These are phyloP conservation scores for Orbilia ellipsospora DNA, from an alignment of 2,329 filamentous ascomycete genomes.

Conservation along the genomic window DNA sequence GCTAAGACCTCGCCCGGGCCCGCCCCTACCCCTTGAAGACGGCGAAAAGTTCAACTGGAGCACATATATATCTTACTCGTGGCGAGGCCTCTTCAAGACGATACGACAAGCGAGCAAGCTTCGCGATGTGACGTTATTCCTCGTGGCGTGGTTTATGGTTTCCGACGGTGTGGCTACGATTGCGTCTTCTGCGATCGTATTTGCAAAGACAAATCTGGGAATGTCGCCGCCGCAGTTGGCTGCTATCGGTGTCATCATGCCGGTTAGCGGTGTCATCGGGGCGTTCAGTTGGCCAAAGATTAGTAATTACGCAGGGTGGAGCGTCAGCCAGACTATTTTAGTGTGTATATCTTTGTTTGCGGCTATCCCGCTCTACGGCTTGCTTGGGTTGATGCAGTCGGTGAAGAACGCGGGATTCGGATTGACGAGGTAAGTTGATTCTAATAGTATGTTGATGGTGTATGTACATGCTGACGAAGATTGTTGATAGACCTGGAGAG, in stretches of 20 bases:
- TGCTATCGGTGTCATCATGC: slow-evolving; percentile 93
- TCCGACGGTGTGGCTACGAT: slow-evolving; percentile 95
- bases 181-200: slow-evolving; percentile 91
- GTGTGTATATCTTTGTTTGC: slow-evolving; percentile 93
- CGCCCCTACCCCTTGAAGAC: slow-evolving; percentile 70
- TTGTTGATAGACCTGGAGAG: slow-evolving; percentile 77
- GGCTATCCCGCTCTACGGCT: slow-evolving; percentile 88
- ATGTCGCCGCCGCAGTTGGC: slow-evolving; percentile 91
- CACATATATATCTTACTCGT: slow-evolving; percentile 82
- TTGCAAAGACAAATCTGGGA: slow-evolving; percentile 88
- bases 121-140: slow-evolving; percentile 79
- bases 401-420: slow-evolving; percentile 81
- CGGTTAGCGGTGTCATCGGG: slow-evolving; percentile 82
- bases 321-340: slow-evolving; percentile 87
- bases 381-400: slow-evolving; percentile 86
- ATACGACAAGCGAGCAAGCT: slow-evolving; percentile 77
- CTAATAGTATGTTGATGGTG: slow-evolving; percentile 64
- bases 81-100: slow-evolving; percentile 86
- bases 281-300: slow-evolving; percentile 90
- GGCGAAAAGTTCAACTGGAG: slow-evolving; percentile 67
- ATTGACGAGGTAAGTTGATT: slow-evolving; percentile 63
- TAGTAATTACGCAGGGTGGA: slow-evolving; percentile 75
- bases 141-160: slow-evolving; percentile 92
- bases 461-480: slow-evolving; percentile 59
- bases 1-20: slow-evolving; percentile 87